Evolutionary conservation across 2,329 filamentous ascomycete species (phyloP), one percentile per base, ranked within the genome.

Genomic region (Biscogniauxia mediterranea): DNA sequence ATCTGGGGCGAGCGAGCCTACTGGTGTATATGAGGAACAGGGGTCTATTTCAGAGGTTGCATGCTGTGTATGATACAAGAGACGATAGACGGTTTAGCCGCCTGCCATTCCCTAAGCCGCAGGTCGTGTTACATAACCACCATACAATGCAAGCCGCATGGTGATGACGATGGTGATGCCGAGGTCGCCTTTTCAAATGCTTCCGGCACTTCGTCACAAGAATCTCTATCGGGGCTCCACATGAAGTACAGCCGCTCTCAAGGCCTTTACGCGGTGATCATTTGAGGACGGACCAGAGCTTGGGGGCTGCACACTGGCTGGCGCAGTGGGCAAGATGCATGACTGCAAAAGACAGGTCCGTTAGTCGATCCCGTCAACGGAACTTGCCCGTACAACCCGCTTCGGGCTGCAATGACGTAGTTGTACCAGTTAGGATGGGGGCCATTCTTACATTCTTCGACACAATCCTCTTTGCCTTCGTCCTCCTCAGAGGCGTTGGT

Each of bases 301-400:
- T 97, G 74, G 94, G 93, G 59, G 95, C 95, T 66, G 95, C 94
- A 78, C 95, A 99, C 77, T 89, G 83, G 73, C 87, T 91, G 67
- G 94, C 92, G 83, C 95, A 99, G 85, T 98, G 95, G 73, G 91
- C 89, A 73, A 99, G 91, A 81, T 99, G 94, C 90, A 99, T 99
- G 85, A 97, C 94, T 97, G 71, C n/a, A 8, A 56, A 57, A 52
- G 19, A 63, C 54, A 25, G 53, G 25, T 3, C 17, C 50, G 19
- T 52, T 52, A 52, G 50, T 17, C 13, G 13, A 46, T 46, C 17
- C 38, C 38, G 17, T 13, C 15, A 52, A 50, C 2, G 52, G 23
- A 53, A 21, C 11, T 52, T 11, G 19, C 19, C 23, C 50, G 11
- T 52, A 26, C 23, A 21, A 11, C 49, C 49, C 49, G 20, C n/a